Base-by-base conservation (phyloP, 2,329 filamentous ascomycete species). In the Septoria linicola region DNA sequence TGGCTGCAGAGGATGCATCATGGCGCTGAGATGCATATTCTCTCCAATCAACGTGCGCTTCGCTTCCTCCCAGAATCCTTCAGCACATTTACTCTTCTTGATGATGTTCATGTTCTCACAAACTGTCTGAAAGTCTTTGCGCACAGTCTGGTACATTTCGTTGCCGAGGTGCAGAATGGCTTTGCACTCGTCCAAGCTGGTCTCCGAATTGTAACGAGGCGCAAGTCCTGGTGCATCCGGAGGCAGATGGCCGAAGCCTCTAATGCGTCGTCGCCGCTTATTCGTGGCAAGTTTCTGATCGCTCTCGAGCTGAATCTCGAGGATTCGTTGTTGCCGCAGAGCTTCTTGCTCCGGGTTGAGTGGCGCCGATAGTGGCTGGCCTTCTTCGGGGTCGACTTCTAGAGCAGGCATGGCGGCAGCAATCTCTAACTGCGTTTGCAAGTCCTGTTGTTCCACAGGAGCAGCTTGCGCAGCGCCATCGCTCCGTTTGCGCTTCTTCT, bases 151-250 rank as follows among this genome's bases (percentile, higher is more conserved):
- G 66, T 93, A 93, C 35, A 80, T 72, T 1, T 75, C 68, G 41
- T 78, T 80, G 62, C 86, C 80, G 27, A 95, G 73, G 31, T 72
- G 75, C 21, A 95, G 73, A 53, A 84, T 85, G 10, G 77, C 76
- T 64, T 89, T 88, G 63, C 85, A 85, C 69, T 92, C 87, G 58
- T 88, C 85, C 52, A 93, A 80, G 0, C 88, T 91, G 10, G 86
- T 91, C 68, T 93, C 88, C 0, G 88, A 92, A 1, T 87, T 87
- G 57, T 89, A 93, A 17, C 88, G 81, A 11, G 85, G 83, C 16
- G 84, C 81, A 16, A 60, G 41, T 3, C 83, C 82, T 1, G 83
- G 79, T 5, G 82, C 81, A 64, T 88, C 85, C 31, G 84, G 79
- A 11, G 85, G 82, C 20, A 87, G 68, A 2, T 84, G 83, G 35